Percentiles rank a stretch among this genome's conserved stretches.
Evolutionary conservation across 2,329 filamentous ascomycete genomes (phyloP).

Genomic region (Penicillium rolfsii): DNA sequence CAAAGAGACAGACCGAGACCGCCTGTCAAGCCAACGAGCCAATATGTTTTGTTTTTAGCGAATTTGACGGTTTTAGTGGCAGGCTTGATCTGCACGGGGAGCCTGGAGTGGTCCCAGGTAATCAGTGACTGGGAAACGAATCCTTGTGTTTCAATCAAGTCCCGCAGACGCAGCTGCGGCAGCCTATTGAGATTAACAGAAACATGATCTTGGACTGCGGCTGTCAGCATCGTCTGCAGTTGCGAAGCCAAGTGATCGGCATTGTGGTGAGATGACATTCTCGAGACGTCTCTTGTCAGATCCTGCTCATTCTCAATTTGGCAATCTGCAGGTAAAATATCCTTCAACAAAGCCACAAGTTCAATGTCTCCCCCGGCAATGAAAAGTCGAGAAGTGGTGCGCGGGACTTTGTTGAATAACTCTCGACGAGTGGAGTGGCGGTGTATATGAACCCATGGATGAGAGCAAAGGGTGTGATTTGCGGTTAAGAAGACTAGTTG

Average conservation of each 20-base stretch:
- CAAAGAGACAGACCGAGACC: conserved; percentile 34
- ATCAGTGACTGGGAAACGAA: conserved; percentile 14
- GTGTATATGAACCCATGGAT: conserved; percentile 26
- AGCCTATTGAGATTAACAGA: conserved; percentile 19
- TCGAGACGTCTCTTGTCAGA: conserved; percentile 9
- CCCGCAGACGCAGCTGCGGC: conserved; percentile 4
- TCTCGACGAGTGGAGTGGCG: conserved; percentile 20
- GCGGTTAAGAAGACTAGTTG: conserved; percentile 25
- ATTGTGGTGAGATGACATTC: background rate
- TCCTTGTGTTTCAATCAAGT: conserved; percentile 13
- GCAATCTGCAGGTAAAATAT: conserved; percentile 13
- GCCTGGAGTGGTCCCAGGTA: conserved; percentile 13
- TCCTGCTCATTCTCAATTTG: conserved; percentile 19
- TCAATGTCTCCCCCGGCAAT: conserved; percentile 7
- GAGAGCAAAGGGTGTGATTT: conserved; percentile 8
- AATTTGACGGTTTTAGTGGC: conserved; percentile 28
- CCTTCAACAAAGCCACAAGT: conserved; percentile 7
- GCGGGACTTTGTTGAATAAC: conserved; percentile 15
- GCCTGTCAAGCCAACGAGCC: conserved; percentile 35
- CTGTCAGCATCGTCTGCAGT: conserved; percentile 14
- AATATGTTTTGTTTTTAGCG: conserved; percentile 37
- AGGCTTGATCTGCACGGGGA: conserved; percentile 23
- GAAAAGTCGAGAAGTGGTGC: conserved; percentile 14
- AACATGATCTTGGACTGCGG: conserved; percentile 7
- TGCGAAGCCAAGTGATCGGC: conserved; percentile 7